Evolutionary conservation across 345 rosid species (phyloP).

Genomic region (Eucalyptus curtisii): DNA sequence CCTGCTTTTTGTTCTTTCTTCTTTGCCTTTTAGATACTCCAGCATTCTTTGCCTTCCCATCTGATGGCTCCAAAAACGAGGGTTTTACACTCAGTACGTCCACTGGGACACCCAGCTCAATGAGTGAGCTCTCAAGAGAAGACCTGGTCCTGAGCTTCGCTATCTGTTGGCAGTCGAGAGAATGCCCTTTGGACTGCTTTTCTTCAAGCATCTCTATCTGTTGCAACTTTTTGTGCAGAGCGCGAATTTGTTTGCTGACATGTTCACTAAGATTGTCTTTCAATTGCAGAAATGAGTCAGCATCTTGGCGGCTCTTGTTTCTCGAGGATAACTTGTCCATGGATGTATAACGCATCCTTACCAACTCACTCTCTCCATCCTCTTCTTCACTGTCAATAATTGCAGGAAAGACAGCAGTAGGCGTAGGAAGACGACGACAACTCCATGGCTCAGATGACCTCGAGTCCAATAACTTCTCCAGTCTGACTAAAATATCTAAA

Average conservation of each 20-base stretch:
- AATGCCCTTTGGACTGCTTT: slow-evolving; percentile 55
- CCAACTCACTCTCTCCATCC: slow-evolving; percentile 44
- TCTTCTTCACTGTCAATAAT: slow-evolving; percentile 77
- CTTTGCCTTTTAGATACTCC: slow-evolving; percentile 47
- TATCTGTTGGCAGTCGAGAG: slow-evolving; percentile 87
- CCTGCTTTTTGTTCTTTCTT: slow-evolving; percentile 52
- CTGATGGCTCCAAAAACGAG: slow-evolving; percentile 18
- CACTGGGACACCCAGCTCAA: slow-evolving; percentile 59
- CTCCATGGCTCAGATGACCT: slow-evolving; percentile 93
- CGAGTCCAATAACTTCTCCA: slow-evolving; percentile 65
- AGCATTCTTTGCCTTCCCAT: slow-evolving; percentile 43
- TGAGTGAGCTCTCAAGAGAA: slow-evolving; percentile 55
- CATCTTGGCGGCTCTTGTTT: slow-evolving; percentile 10
- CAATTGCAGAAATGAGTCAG: slow-evolving; percentile 45
- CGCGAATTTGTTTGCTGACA: slow-evolving; percentile 57
- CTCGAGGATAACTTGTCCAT: slow-evolving; percentile 1
- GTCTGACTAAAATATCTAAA: slow-evolving; percentile 60
- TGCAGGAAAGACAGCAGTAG: slow-evolving; percentile 76
- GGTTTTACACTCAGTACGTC: slow-evolving; percentile 20
- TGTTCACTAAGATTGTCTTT: slow-evolving; percentile 36
- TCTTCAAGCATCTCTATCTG: slow-evolving; percentile 92
- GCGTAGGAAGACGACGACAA: slow-evolving; percentile 74
- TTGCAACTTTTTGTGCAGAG: slow-evolving; percentile 79
- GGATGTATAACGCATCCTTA: slow-evolving; percentile 52
- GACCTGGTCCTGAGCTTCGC: slow-evolving; percentile 72